phyloP scores from a whole-genome alignment of 2,329 filamentous ascomycete genomes.

The Calonectria pseudoreteaudii region DNA sequence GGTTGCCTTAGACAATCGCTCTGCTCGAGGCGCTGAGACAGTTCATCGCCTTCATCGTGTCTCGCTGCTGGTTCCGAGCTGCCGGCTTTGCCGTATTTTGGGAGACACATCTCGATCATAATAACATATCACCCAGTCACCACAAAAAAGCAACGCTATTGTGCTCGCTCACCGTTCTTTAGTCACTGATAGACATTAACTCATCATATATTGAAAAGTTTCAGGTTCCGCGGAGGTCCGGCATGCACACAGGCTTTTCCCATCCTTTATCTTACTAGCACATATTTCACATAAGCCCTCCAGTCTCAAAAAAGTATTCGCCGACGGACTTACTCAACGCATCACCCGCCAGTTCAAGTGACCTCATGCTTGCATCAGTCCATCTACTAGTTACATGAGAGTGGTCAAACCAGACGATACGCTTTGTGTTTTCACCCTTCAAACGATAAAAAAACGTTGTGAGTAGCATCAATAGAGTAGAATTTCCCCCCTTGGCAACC shows the following conservation, averaged over 20 bases:
- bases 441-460: neutral
- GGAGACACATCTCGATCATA: neutral
- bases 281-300: neutral
- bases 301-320: neutral
- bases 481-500: neutral
- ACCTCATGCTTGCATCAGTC: neutral
- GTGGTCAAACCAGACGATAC: neutral
- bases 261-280: neutral
- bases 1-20: constrained; percentile 4
- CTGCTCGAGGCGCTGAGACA: constrained; percentile 61
- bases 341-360: neutral
- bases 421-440: neutral
- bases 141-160: constrained; percentile 48
- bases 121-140: neutral
- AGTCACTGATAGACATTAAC: neutral
- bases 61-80: constrained; percentile 2
- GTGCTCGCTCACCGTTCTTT: neutral
- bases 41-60: constrained; percentile 66
- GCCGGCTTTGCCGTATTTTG: neutral
- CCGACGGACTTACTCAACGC: neutral
- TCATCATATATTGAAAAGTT: neutral
- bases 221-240: neutral
- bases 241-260: neutral
- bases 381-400: neutral
- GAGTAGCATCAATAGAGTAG: neutral